phyloP scores from a whole-genome alignment of 129 eudicot species.

The Flaveria ramosissima region DNA sequence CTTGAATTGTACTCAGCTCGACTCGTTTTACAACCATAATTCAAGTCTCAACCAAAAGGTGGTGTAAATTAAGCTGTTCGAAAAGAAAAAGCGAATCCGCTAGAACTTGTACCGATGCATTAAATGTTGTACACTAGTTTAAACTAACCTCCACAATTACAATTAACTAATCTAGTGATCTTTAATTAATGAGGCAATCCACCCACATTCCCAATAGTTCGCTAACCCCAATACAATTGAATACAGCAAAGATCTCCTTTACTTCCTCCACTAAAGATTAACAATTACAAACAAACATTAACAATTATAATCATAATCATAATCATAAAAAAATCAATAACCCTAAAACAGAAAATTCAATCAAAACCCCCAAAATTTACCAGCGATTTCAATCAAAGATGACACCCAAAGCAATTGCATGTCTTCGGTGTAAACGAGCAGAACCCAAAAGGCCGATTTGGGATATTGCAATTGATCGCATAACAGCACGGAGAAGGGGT shows the following conservation, averaged over 20 bases:
- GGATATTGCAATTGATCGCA: conserved; percentile 84
- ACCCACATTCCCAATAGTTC: conserved; percentile 33
- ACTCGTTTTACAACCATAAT: too few relatives aligned
- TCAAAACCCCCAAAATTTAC: conserved; percentile 22
- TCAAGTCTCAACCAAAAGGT: too few relatives aligned
- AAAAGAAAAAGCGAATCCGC: too few relatives aligned
- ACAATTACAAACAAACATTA: not conserved
- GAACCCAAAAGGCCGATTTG: conserved; percentile 90
- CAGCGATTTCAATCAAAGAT: conserved; percentile 31
- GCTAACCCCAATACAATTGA: conserved; percentile 36
- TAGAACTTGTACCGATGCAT: not conserved
- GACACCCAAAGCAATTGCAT: conserved; percentile 82
- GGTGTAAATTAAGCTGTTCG: too few relatives aligned
- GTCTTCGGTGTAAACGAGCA: conserved; percentile 83
- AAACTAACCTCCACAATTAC: not conserved
- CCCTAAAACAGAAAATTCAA: not conserved
- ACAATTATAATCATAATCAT: not conserved
- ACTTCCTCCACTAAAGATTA: conserved; percentile 17
- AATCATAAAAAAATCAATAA: not conserved
- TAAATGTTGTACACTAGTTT: not conserved
- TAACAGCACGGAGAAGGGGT: conserved; percentile 89
- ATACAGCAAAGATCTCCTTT: conserved; percentile 31
- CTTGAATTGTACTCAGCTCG: too few relatives aligned
- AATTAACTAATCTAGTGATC: not conserved
- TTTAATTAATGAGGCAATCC: not conserved